phyloP scores from a whole-genome alignment of 2,329 filamentous ascomycete genomes.

The Ophiostoma himal-ulmi region DNA sequence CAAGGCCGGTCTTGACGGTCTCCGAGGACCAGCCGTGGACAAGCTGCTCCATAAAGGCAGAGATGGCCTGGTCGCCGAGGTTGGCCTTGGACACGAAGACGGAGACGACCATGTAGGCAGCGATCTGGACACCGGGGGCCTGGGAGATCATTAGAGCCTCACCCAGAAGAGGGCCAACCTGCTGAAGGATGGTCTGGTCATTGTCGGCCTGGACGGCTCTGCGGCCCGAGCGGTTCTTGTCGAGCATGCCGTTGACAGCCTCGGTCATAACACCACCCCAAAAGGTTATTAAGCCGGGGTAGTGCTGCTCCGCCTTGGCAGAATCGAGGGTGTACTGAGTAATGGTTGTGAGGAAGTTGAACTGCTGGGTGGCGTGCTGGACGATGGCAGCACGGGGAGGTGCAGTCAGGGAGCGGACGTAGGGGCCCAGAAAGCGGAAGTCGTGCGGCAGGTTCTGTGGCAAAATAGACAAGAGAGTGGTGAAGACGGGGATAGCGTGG shows the following conservation, averaged over 20 bases:
- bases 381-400: constrained; percentile 78
- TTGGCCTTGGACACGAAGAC: constrained; percentile 78
- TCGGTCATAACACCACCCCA: constrained; percentile 89
- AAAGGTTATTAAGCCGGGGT: constrained; percentile 74
- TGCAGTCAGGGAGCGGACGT: constrained; percentile 68
- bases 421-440: constrained; percentile 80
- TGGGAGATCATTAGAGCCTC: constrained; percentile 70
- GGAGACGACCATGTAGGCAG: constrained; percentile 84
- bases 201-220: constrained; percentile 70
- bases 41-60: constrained; percentile 84
- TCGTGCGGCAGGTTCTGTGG: constrained; percentile 66
- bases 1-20: constrained; percentile 66
- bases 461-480: constrained; percentile 79
- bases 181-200: constrained; percentile 68
- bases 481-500: constrained; percentile 78
- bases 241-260: constrained; percentile 74
- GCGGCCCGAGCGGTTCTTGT: constrained; percentile 69
- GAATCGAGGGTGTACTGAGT: constrained; percentile 74
- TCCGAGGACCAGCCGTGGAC: constrained; percentile 69
- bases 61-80: constrained; percentile 72
- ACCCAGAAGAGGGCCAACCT: constrained; percentile 63
- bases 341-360: constrained; percentile 66
- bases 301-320: constrained; percentile 64
- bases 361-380: constrained; percentile 73
- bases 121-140: constrained; percentile 72